phyloP scores from a whole-genome alignment of 805 yeast genomes.

The Pichia rugopelliculosa region DNA sequence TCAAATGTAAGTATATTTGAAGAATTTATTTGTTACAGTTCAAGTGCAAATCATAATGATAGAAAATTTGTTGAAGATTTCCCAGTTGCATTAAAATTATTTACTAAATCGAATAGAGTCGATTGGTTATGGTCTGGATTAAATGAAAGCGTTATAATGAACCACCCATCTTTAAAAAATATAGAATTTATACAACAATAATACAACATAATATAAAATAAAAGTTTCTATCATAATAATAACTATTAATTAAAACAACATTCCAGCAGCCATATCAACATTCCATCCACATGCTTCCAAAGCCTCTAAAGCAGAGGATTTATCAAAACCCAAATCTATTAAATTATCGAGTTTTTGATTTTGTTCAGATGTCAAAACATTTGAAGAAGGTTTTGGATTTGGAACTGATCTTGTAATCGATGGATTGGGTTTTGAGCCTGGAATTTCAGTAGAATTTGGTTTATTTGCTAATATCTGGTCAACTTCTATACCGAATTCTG shows the following conservation, averaged over 20 bases:
- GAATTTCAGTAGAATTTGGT: background rate
- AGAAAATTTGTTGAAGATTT: conserved; percentile 78
- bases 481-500: conserved; percentile 17
- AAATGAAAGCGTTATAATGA: conserved; percentile 47
- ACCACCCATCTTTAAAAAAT: conserved; percentile 44
- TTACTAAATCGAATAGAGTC: conserved; percentile 34
- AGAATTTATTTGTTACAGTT: conserved; percentile 73
- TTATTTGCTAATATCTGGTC: conserved; percentile 1
- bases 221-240: background rate
- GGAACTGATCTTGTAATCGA: background rate
- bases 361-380: conserved; percentile 12
- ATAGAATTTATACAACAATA: conserved; percentile 10
- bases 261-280: conserved; percentile 78
- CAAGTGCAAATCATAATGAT: conserved; percentile 75
- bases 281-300: conserved; percentile 64
- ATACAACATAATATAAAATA: background rate
- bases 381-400: conserved; percentile 12
- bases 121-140: conserved; percentile 65
- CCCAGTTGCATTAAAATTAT: conserved; percentile 54
- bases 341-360: conserved; percentile 35
- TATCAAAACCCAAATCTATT: conserved; percentile 63
- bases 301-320: conserved; percentile 57
- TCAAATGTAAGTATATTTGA: conserved; percentile 78
- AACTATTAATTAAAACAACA: conserved; percentile 41
- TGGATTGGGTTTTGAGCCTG: background rate